Evolutionary conservation across 345 rosid genomes (phyloP).

Genomic region (Triadica sebifera): DNA sequence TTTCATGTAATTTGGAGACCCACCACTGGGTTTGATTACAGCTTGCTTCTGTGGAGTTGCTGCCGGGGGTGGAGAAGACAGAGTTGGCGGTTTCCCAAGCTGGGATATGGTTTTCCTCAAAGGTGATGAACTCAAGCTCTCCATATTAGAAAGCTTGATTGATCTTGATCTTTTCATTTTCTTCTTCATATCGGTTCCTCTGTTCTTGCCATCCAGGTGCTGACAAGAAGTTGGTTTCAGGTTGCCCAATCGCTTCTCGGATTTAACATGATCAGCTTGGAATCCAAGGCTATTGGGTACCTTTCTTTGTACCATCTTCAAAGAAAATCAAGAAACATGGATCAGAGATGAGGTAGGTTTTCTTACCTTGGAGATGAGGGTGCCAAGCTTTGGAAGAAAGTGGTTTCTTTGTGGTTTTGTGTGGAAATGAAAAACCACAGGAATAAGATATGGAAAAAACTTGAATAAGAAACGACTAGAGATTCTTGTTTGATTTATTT

Average conservation of each 20-base stretch:
- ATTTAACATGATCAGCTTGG: slow-evolving; percentile 47
- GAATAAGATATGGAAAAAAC: background rate
- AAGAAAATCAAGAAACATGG: slow-evolving; percentile 32
- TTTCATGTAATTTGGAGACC: slow-evolving; percentile 84
- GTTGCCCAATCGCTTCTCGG: slow-evolving; percentile 45
- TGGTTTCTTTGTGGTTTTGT: slow-evolving; percentile 5
- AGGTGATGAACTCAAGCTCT: slow-evolving; percentile 33
- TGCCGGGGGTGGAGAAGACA: slow-evolving; percentile 14
- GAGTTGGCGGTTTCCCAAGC: slow-evolving; percentile 50
- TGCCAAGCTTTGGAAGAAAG: slow-evolving; percentile 19
- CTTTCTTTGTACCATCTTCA: slow-evolving; percentile 84
- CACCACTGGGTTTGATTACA: slow-evolving; percentile 27
- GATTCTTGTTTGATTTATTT: slow-evolving; percentile 22
- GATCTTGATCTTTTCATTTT: slow-evolving; percentile 71
- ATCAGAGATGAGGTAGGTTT: slow-evolving; percentile 20
- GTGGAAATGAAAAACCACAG: background rate
- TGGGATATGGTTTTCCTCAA: slow-evolving; percentile 33
- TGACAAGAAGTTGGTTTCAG: slow-evolving; percentile 44
- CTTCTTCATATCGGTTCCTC: slow-evolving; percentile 68
- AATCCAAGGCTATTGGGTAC: slow-evolving; percentile 47
- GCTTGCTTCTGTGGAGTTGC: slow-evolving; percentile 39
- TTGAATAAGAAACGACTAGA: slow-evolving; percentile 19
- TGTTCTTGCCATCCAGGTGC: slow-evolving; percentile 56
- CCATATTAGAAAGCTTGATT: slow-evolving; percentile 48
- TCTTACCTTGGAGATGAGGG: slow-evolving; percentile 15